phyloP scores from a whole-genome alignment of 2,329 filamentous ascomycete genomes.

The Aspergillus caelatus region DNA sequence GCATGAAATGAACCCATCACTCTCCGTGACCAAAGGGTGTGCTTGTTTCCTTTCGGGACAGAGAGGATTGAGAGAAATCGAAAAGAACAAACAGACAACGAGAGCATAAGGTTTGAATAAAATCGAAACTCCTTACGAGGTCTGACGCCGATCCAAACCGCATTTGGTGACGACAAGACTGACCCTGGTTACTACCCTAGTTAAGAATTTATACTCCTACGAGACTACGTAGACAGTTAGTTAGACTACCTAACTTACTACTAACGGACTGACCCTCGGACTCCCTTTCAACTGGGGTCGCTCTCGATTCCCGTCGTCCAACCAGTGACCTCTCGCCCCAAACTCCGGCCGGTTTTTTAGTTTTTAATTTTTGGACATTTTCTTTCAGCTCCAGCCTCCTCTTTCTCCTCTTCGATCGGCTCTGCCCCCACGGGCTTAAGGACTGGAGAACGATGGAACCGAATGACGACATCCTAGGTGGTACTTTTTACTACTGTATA shows the following conservation, averaged over 20 bases:
- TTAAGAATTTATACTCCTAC: neutral
- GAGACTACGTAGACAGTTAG: neutral
- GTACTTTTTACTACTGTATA: neutral
- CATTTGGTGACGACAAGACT: conserved; percentile 23
- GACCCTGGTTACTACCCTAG: conserved; percentile 20
- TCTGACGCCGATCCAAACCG: conserved; percentile 27
- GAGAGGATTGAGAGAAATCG: neutral
- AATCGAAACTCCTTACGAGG: conserved; percentile 19
- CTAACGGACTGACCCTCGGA: neutral
- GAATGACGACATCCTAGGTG: conserved; percentile 18
- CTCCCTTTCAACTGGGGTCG: neutral
- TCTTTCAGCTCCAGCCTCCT: conserved; percentile 24
- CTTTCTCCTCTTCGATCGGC: neutral
- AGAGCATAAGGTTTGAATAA: conserved; percentile 14
- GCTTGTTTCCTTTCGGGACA: neutral
- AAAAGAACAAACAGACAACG: neutral
- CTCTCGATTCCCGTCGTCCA: neutral
- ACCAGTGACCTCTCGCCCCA: conserved; percentile 8
- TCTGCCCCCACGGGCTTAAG: conserved; percentile 12
- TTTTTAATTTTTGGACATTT: neutral
- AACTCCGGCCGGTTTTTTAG: conserved; percentile 6
- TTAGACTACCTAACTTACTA: neutral
- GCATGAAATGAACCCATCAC: neutral
- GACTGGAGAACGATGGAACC: conserved; percentile 13
- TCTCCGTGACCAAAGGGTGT: neutral